phyloP scores from a whole-genome alignment of 202 grass and related monocot genomes.

The Zizania palustris region DNA sequence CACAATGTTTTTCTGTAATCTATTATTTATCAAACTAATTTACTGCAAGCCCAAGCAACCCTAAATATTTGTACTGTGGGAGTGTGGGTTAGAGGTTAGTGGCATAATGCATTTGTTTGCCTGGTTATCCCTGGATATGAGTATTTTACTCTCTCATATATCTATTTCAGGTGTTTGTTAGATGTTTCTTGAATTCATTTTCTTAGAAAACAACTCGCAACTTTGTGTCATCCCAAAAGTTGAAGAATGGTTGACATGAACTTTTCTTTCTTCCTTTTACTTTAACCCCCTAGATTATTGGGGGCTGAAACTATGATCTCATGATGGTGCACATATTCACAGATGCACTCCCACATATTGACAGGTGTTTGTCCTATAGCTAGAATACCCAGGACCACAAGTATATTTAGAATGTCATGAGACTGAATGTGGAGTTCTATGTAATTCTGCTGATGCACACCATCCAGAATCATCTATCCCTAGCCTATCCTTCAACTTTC shows the following conservation, averaged over 20 bases:
- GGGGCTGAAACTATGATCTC: not conserved
- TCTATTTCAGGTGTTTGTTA: not conserved
- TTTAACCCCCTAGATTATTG: no score
- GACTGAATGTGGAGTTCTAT: not conserved
- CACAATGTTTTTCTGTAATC: not conserved
- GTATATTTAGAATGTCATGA: not conserved
- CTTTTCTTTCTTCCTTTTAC: not conserved
- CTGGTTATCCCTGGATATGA: not conserved
- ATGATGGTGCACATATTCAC: not conserved
- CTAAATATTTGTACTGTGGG: not conserved
- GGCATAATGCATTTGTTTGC: conserved; percentile 7
- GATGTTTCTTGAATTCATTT: not conserved
- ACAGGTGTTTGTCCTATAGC: not conserved
- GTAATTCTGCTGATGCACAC: not conserved
- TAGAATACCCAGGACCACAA: not conserved
- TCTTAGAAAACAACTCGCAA: no score
- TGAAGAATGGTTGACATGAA: not conserved
- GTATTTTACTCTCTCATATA: not conserved
- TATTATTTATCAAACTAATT: not conserved
- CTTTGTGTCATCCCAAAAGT: not conserved
- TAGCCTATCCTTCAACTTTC: not conserved
- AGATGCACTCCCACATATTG: no score
- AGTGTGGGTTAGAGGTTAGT: no score
- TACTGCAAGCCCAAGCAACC: not conserved
- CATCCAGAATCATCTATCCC: not conserved